A percentile compares a stretch with the other conserved stretches of the same genome.
Conservation (phyloP, 1,284 basidiomycete genomes). For the Singerocomus inundabilis region DNA sequence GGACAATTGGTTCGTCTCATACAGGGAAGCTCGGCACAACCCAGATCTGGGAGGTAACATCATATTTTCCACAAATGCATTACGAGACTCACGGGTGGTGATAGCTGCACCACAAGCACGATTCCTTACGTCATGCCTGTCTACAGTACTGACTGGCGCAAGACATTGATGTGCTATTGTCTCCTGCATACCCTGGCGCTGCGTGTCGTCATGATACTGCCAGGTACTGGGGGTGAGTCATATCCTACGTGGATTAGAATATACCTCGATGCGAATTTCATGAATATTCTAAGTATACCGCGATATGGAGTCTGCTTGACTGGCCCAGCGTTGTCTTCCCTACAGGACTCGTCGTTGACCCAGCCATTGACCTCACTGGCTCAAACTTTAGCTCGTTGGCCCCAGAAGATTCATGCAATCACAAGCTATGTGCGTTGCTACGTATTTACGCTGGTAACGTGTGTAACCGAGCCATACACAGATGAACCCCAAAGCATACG, state of each 20-base stretch:
- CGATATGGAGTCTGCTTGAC: slow-evolving; percentile 31
- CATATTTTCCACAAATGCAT: background rate
- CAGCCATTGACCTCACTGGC: slow-evolving; percentile 16
- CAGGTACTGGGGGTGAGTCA: slow-evolving; percentile 34
- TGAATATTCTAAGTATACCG: slow-evolving; percentile 14
- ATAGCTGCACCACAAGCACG: slow-evolving; percentile 29
- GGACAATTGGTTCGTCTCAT: slow-evolving; percentile 25
- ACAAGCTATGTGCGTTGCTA: slow-evolving; percentile 13
- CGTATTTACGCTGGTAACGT: background rate
- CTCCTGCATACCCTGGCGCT: slow-evolving; percentile 25
- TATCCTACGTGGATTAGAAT: background rate
- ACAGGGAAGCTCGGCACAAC: slow-evolving; percentile 25
- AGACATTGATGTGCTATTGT: slow-evolving; percentile 34
- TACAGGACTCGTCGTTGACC: slow-evolving; percentile 27
- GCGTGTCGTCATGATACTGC: slow-evolving; percentile 30
- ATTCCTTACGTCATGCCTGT: slow-evolving; percentile 28
- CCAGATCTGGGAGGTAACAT: slow-evolving; percentile 35
- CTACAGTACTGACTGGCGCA: slow-evolving; percentile 29
- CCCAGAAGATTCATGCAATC: slow-evolving; percentile 26
- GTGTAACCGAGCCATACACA: background rate
- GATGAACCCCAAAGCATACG: slow-evolving; percentile 11
- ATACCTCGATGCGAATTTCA: background rate
- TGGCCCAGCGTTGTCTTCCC: slow-evolving; percentile 32
- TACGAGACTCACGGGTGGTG: background rate
- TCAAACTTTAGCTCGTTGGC: slow-evolving; percentile 7